These are phyloP conservation scores for Tylopilus felleus DNA, from an alignment of 768 basidiomycete species.

Conservation along the genomic window DNA sequence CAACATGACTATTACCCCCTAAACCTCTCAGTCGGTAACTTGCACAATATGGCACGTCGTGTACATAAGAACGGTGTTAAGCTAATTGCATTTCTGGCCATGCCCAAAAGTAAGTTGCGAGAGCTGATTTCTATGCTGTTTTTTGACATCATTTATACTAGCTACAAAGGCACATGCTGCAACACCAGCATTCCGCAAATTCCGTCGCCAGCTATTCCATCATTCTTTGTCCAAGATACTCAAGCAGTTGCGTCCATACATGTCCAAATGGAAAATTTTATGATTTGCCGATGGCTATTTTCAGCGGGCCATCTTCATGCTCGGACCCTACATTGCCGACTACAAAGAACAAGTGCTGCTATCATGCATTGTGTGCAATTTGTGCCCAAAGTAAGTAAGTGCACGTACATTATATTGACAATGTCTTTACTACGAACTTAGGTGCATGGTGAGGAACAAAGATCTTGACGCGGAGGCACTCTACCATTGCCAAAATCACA, in stretches of 20 bases:
- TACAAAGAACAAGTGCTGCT: conserved; percentile 39
- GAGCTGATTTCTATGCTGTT: too few relatives aligned
- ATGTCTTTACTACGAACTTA: background rate
- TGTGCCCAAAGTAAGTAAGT: conserved; percentile 25
- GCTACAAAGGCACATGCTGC: background rate
- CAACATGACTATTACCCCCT: too few relatives aligned
- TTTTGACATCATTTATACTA: background rate
- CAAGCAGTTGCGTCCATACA: too few relatives aligned
- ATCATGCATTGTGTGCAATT: conserved; percentile 31
- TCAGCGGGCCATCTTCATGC: accelerated
- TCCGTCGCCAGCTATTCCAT: background rate
- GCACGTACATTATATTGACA: too few relatives aligned
- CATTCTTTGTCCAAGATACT: too few relatives aligned
- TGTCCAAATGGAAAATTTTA: too few relatives aligned
- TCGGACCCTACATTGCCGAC: conserved; percentile 39
- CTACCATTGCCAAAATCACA: background rate
- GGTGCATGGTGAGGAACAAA: background rate
- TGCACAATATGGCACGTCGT: background rate
- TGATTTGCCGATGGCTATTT: background rate
- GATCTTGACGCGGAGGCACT: background rate
- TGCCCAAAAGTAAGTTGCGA: conserved; percentile 8
- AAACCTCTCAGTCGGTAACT: conserved; percentile 3
- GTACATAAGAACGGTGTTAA: background rate
- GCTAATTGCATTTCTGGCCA: conserved; percentile 1
- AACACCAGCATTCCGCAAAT: background rate